phyloP scores from a whole-genome alignment of 345 rosid species.

The Xanthoceras sorbifolium region DNA sequence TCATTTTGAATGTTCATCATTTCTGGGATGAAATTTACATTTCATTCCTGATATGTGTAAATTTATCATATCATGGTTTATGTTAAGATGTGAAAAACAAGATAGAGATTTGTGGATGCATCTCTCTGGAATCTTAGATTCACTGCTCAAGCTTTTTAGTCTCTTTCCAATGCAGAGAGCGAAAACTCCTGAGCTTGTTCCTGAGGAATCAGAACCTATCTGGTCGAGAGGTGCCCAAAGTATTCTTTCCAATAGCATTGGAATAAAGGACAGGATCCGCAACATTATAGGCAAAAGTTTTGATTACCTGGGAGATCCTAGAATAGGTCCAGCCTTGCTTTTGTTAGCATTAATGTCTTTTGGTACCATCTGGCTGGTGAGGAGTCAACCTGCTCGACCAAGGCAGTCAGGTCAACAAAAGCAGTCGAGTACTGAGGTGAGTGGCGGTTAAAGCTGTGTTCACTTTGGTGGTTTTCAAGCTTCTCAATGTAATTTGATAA shows the following conservation, averaged over 20 bases:
- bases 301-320: slow-evolving; percentile 69
- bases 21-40: neutral
- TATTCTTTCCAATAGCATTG: slow-evolving; percentile 54
- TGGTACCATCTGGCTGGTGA: slow-evolving; percentile 66
- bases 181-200: slow-evolving; percentile 77
- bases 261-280: slow-evolving; percentile 51
- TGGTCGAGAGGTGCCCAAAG: slow-evolving; percentile 56
- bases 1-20: neutral
- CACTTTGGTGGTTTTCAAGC: neutral
- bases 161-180: slow-evolving; percentile 52
- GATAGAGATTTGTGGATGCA: neutral
- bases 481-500: neutral
- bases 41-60: neutral
- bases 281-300: slow-evolving; percentile 33
- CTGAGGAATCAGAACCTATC: slow-evolving; percentile 74
- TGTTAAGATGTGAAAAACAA: neutral
- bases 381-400: slow-evolving; percentile 52
- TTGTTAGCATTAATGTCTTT: slow-evolving; percentile 71
- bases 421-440: slow-evolving; percentile 44
- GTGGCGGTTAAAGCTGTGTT: neutral
- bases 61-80: neutral
- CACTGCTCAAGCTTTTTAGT: neutral
- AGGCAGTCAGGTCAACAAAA: slow-evolving; percentile 43
- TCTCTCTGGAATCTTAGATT: slow-evolving; percentile 11
- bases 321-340: slow-evolving; percentile 83